These are phyloP conservation scores for Arctium minus DNA, from an alignment of 129 eudicot species.

Conservation along the genomic window DNA sequence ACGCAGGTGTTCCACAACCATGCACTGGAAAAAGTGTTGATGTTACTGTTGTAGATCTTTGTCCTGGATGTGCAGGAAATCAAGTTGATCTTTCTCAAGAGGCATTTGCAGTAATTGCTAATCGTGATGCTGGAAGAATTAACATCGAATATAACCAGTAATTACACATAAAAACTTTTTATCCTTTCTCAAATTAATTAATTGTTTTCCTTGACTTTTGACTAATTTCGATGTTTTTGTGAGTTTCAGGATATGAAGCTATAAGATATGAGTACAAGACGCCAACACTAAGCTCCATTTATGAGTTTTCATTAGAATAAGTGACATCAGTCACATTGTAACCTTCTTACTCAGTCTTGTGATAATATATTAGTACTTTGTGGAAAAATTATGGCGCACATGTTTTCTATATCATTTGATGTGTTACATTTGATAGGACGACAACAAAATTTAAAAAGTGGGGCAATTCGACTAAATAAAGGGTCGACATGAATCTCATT, in stretches of 20 bases:
- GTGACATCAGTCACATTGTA: neutral
- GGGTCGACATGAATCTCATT: too few relatives aligned
- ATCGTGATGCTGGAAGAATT: neutral
- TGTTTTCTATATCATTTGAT: too few relatives aligned
- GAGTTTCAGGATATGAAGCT: neutral
- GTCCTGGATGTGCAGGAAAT: conserved; percentile 1
- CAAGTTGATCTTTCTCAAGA: conserved; percentile 28
- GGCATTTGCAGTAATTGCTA: conserved; percentile 6
- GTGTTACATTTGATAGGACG: too few relatives aligned
- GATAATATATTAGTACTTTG: neutral
- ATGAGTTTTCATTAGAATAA: neutral
- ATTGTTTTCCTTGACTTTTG: neutral
- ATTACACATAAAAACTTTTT: too few relatives aligned
- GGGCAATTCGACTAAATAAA: too few relatives aligned
- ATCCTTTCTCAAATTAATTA: too few relatives aligned
- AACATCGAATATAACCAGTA: neutral
- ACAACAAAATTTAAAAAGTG: too few relatives aligned
- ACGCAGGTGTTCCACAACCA: neutral
- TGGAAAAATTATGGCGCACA: too few relatives aligned
- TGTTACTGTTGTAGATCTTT: conserved; percentile 18
- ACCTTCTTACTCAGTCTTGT: neutral
- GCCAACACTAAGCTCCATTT: neutral
- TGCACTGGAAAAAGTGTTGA: neutral
- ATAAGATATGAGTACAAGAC: neutral
- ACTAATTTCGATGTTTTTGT: neutral